Conservation (phyloP, 1,284 basidiomycete species). For the Puccinia polysora region DNA sequence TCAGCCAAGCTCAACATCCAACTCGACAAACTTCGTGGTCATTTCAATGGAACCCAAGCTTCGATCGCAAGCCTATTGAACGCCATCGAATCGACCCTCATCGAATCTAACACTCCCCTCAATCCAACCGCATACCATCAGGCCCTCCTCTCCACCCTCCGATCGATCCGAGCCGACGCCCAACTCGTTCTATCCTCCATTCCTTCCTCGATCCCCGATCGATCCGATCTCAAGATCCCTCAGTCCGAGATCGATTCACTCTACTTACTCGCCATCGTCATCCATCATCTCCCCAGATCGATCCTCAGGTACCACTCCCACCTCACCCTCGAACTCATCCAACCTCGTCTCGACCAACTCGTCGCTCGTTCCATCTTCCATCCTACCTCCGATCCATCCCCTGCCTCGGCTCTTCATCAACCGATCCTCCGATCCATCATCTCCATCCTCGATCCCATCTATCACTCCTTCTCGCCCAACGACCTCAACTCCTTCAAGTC, state of each 20-base stretch:
- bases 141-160: conserved; percentile 62
- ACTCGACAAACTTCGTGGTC: conserved; percentile 80
- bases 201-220: too few relatives aligned
- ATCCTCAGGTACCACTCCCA: conserved; percentile 57
- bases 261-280: conserved; percentile 74
- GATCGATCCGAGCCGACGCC: too few relatives aligned
- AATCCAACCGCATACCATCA: conserved; percentile 83
- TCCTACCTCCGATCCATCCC: too few relatives aligned
- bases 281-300: conserved; percentile 64
- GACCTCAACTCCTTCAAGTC: conserved; percentile 61
- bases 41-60: conserved; percentile 80
- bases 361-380: too few relatives aligned
- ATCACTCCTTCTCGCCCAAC: conserved; percentile 55
- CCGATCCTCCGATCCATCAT: conserved; percentile 14
- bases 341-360: neutral
- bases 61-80: conserved; percentile 80
- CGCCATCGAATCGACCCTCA: conserved; percentile 84
- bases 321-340: conserved; percentile 48
- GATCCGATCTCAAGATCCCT: too few relatives aligned
- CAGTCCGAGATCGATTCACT: conserved; percentile 80
- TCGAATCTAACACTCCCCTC: conserved; percentile 59
- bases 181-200: too few relatives aligned
- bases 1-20: too few relatives aligned
- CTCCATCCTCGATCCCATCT: conserved; percentile 15
- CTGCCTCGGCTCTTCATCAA: too few relatives aligned